Evolutionary conservation across 1,284 basidiomycete species (phyloP), one percentile per base, ranked within the genome.

Genomic region (Boletellus deceptivus): DNA sequence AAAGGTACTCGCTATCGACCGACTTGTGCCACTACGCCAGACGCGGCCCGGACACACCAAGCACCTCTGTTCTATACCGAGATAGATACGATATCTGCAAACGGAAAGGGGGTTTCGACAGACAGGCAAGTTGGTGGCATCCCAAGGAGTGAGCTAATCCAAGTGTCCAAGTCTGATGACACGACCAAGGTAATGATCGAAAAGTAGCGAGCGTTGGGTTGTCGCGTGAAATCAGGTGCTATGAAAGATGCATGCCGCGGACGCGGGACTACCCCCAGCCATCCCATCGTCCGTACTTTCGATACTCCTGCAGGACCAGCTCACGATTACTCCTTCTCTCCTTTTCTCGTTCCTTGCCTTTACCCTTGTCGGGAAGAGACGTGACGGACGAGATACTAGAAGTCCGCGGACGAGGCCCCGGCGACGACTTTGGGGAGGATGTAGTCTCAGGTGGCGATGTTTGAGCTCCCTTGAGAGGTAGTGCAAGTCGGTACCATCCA

Each of bases 401-500:
- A 13, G 82, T 78, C 42, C 79, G 72, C 14, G 72, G 73, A 35
- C 75, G 75, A 41, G 69, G 60, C 43, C 62, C 59, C 6, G 73
- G 64, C 14, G 70, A 59, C 6, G 69, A 59, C 55, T 70, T 73
- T 18, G 76, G 72, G 29, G 79, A 73, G 5, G 79, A 77, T 25
- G 68, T 69, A 31, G 72, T 64, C 3, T 40, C 55, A 37, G 52
- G 40, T 16, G 45, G 44, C n/a, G 41, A 48, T 44, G 48, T 49
- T 9, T 67, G 61, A 29, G 68, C 60, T 20, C 60, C 62, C 24
- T 74, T 68, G 7, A 69, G 70, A 17, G 91, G 91, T 27, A 95
- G 71, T 13, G 85, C 80, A 9, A 96, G 75, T 6, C 93, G 81
- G 71, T 95, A 96, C 93, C 93, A 96, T n/a, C 93, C 91, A 11